A percentile compares a stretch with the other conserved stretches of the same genome.
These are phyloP conservation scores for Colletotrichum destructivum DNA, from an alignment of 2,329 filamentous ascomycete species.

Conservation along the genomic window DNA sequence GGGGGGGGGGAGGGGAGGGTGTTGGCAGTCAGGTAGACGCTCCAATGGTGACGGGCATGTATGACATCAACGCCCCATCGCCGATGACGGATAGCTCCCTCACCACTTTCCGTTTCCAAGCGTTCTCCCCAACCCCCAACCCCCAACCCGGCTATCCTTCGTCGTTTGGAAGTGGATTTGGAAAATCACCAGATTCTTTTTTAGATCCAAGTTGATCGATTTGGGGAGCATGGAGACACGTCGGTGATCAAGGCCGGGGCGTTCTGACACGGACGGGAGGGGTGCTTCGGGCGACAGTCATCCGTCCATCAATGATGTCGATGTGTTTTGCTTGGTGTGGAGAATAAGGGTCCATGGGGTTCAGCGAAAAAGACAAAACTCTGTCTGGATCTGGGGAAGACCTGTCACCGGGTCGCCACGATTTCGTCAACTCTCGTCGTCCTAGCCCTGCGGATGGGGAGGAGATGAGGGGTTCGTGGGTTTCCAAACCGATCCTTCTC, in stretches of 20 bases:
- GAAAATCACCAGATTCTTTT: background rate
- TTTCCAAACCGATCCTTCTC: background rate
- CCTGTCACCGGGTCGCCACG: conserved; percentile 22
- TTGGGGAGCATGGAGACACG: background rate
- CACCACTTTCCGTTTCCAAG: conserved; percentile 1
- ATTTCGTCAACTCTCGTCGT: conserved; percentile 29
- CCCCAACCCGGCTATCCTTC: background rate
- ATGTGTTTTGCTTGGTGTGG: conserved; percentile 14
- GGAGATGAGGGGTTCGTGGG: background rate
- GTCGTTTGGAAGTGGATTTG: background rate
- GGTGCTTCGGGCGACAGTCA: conserved; percentile 5
- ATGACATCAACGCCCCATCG: conserved; percentile 41
- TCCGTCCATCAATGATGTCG: conserved; percentile 29
- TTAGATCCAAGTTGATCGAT: background rate
- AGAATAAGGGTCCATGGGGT: conserved; percentile 35
- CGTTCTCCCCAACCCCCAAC: background rate
- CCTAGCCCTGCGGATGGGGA: conserved; percentile 10
- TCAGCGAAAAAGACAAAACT: conserved; percentile 17
- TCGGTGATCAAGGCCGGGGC: background rate
- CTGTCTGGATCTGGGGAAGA: conserved; percentile 21
- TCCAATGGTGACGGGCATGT: conserved; percentile 25
- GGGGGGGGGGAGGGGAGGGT: background rate
- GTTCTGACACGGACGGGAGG: background rate
- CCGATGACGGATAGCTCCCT: conserved; percentile 19
- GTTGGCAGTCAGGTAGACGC: conserved; percentile 21